A percentile compares a stretch with the other conserved stretches of the same genome.
These are phyloP conservation scores for Gracilaria caudata DNA, from an alignment of 23 red algal genomes.

Conservation along the genomic window DNA sequence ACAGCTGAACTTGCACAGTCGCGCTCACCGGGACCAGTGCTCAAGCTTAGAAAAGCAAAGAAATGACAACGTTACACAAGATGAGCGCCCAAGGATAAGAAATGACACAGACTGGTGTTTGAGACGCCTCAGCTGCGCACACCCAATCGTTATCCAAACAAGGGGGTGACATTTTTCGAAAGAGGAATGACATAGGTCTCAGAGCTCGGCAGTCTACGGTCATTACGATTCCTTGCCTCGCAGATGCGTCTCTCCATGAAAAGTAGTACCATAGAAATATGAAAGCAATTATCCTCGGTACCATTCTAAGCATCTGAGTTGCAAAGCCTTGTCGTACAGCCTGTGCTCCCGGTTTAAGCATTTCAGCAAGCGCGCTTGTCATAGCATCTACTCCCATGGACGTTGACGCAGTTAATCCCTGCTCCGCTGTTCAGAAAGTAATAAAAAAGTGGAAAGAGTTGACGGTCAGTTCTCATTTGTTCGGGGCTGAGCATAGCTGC, in stretches of 20 bases:
- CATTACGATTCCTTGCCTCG: slow-evolving; percentile 16
- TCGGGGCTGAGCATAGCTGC: background rate
- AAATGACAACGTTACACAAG: slow-evolving; percentile 22
- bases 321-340: slow-evolving; percentile 11
- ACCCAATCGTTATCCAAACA: slow-evolving; percentile 52
- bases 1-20: too few relatives aligned
- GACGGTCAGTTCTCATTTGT: background rate
- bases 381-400: background rate
- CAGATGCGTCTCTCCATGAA: background rate
- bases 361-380: background rate
- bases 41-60: background rate
- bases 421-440: background rate
- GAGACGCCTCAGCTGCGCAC: slow-evolving; percentile 36
- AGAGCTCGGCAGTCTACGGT: slow-evolving; percentile 44
- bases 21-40: too few relatives aligned
- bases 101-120: slow-evolving; percentile 22
- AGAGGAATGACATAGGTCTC: slow-evolving; percentile 37
- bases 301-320: slow-evolving; percentile 1
- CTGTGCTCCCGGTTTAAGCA: background rate
- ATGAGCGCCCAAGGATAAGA: slow-evolving; percentile 39
- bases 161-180: background rate
- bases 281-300: slow-evolving; percentile 5
- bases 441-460: background rate
- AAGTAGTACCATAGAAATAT: slow-evolving; percentile 56
- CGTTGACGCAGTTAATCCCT: background rate